Percentiles rank a stretch among this genome's conserved stretches.
Conservation (phyloP, 495 filamentous ascomycete genomes). For the Talaromyces proteolyticus region DNA sequence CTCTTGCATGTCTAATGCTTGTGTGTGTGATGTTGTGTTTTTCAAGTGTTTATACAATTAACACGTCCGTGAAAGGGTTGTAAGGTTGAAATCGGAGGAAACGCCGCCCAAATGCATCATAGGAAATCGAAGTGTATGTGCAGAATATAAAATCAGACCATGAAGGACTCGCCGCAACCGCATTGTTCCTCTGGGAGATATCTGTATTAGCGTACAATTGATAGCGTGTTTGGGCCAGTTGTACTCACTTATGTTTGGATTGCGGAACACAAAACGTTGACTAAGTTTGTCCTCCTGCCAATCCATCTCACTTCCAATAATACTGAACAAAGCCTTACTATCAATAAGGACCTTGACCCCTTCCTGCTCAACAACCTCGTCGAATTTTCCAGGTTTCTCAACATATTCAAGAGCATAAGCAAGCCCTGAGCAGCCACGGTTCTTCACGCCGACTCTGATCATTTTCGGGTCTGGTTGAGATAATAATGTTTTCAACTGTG, state of each 20-base stretch:
- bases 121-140: conserved; percentile 10
- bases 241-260: conserved; percentile 94
- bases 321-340: conserved; percentile 93
- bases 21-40: no score
- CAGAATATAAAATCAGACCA: conserved; percentile 49
- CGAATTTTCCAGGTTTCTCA: conserved; percentile 78
- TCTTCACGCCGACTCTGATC: conserved; percentile 91
- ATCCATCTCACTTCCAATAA: conserved; percentile 99
- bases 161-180: conserved; percentile 96
- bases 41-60: no score
- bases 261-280: conserved; percentile 85
- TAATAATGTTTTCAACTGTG: conserved; percentile 68
- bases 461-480: conserved; percentile 80
- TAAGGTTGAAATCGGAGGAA: conserved; percentile 7
- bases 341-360: conserved; percentile 95
- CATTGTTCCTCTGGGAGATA: conserved; percentile 80
- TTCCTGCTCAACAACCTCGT: conserved; percentile 92
- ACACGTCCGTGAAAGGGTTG: background rate
- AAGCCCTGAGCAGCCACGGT: conserved; percentile 90
- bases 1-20: no score
- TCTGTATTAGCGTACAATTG: no score
- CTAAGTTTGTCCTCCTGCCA: conserved; percentile 95
- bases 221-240: no score
- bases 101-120: conserved; percentile 34
- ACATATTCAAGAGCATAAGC: conserved; percentile 97